Evolutionary conservation across 352 stramenopile species (phyloP), one percentile per base, ranked within the genome.

Genomic region (Hyaloperonospora brassicae): DNA sequence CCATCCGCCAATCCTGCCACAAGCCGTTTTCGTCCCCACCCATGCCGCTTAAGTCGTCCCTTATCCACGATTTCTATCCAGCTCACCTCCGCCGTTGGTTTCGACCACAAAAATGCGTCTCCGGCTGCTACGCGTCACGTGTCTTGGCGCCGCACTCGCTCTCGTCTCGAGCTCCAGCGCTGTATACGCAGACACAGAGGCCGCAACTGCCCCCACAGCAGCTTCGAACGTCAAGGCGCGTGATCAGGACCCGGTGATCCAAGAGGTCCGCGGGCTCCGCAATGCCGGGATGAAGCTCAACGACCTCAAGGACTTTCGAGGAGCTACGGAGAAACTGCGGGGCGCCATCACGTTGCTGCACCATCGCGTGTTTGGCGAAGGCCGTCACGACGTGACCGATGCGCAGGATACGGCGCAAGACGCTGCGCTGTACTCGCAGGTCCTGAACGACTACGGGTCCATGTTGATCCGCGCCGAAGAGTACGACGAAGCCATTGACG

Each of bases 261-360:
- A 76, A 46, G 52, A 73, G n/a, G 69, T 91, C 39, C 80, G 80
- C 23, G 66, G 66, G 0, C 64, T 91, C 43, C 80, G 83, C 31
- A 91, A 93, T 64, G 48, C 71, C 2, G 83, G 80, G 11, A 86
- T 91, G 73, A 78, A 77, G 43, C 66, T 72, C 30, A 93, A 89
- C 57, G 83, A 93, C 64, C 63, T 63, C 31, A 69, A 67, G 17
- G 53, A 73, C 41, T 89, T 83, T 51, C 40, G 64, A 21, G 49
- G 55, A 14, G 53, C 77, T 25, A 84, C 89, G 30, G 63, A 72
- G 13, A 84, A 81, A 49, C 62, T 91, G n/a, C 79, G 82, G 9
- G 62, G 70, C 17, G 80, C 83, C 11, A 77, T 93, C 21, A 80
- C 66, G 6, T 48, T 72, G 25, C 76, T 93, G 52, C 77, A 89